Evolutionary conservation across 768 basidiomycete species (phyloP).

Genomic region (Tremella fuciformis): DNA sequence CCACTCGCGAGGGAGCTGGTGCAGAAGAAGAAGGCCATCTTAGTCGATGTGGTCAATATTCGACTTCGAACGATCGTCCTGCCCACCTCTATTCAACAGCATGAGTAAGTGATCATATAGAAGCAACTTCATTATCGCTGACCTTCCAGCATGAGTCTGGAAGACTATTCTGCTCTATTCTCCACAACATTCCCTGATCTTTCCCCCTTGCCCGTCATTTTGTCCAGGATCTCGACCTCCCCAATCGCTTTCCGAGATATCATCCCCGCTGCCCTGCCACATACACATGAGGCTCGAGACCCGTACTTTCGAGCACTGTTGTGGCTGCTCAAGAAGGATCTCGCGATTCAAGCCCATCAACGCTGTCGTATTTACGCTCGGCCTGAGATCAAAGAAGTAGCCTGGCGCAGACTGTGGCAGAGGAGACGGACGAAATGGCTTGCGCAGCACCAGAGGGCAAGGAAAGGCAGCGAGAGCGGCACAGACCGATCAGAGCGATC

Average conservation of each 20-base stretch:
- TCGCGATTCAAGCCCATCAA: constrained; percentile 79
- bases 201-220: constrained; percentile 57
- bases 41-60: constrained; percentile 78
- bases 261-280: constrained; percentile 55
- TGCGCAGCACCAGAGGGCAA: constrained; percentile 1
- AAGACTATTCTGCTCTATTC: constrained; percentile 31
- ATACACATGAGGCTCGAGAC: constrained; percentile 58
- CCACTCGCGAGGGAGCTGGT: constrained; percentile 91
- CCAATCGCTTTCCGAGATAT: constrained; percentile 70
- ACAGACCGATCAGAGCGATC: too few species aligned
- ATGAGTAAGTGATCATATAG: constrained; percentile 29
- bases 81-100: constrained; percentile 54
- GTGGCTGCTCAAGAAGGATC: constrained; percentile 86
- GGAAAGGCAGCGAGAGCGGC: too few species aligned
- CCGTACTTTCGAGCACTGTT: constrained; percentile 77
- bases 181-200: constrained; percentile 24
- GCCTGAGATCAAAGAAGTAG: constrained; percentile 67
- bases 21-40: constrained; percentile 80
- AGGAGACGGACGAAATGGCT: constrained; percentile 40
- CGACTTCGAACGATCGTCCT: constrained; percentile 78
- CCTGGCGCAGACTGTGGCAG: constrained; percentile 52
- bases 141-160: constrained; percentile 56
- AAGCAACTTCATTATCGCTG: constrained; percentile 55
- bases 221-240: constrained; percentile 71
- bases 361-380: constrained; percentile 80